Evolutionary conservation across 345 rosid genomes (phyloP).

Genomic region (Combretum micranthum): DNA sequence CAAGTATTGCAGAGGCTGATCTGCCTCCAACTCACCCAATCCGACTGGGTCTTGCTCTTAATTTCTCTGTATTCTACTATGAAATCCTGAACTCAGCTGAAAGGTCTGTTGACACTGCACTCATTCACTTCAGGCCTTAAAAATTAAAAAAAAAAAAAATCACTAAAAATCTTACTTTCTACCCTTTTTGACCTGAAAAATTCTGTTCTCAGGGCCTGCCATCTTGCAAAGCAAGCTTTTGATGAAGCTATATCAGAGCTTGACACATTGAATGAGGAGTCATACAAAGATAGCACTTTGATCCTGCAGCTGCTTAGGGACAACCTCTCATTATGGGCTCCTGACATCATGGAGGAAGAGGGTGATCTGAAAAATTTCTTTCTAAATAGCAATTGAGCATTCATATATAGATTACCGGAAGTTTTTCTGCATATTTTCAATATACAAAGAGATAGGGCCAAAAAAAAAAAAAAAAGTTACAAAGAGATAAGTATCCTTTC

Average conservation of each 20-base stretch:
- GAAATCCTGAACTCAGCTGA: conserved; percentile 36
- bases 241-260: conserved; percentile 35
- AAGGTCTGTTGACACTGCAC: conserved; percentile 19
- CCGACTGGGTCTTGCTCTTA: conserved; percentile 35
- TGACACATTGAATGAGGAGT: conserved; percentile 31
- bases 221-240: conserved; percentile 32
- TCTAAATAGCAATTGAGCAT: background rate
- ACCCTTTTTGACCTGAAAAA: background rate
- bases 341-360: conserved; percentile 32
- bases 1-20: conserved; percentile 31
- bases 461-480: no score
- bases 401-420: background rate
- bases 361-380: conserved; percentile 10
- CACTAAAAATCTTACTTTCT: background rate
- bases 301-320: conserved; percentile 42
- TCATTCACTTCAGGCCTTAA: no score
- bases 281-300: conserved; percentile 36
- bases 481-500: no score
- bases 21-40: conserved; percentile 32
- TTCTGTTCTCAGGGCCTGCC: conserved; percentile 26
- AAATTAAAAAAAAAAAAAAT: no score
- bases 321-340: conserved; percentile 35
- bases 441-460: no score
- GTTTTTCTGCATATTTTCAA: background rate
- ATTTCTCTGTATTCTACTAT: conserved; percentile 31